Evolutionary conservation across 2,329 filamentous ascomycete species (phyloP), one percentile per base, ranked within the genome.

Genomic region (Keithomyces neogunnii): DNA sequence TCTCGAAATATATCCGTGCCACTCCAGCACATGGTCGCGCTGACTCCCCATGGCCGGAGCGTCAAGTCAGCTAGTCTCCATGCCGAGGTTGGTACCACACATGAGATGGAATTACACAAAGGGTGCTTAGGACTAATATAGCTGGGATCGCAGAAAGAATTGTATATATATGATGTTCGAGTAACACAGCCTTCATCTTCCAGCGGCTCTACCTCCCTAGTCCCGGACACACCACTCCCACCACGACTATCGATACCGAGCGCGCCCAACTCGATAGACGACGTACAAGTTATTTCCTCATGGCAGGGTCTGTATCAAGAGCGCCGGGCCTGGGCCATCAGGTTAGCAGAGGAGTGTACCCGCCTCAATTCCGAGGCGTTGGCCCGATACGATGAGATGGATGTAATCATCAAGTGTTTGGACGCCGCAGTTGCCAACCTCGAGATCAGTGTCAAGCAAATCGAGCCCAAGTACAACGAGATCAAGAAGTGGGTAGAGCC

Each of bases 131-230:
- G 36, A 30, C 38, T 42, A n/a, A 30, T 51, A 6, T 26, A 8
- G 19, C 26, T 4, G 6, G 3, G 3, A 32, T 10, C 39, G 8
- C 39, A 95, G 86, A 88, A 82, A 58, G 90, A 97, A 66, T 84
- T 99, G 52, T 97, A 88, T 66, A 82, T 97, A 49, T 99, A 95
- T 69, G 90, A 96, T 68, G 86, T 90, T 55, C 83, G 85, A 59
- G 82, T 86, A 60, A 82, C 86, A 57, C 77, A 85, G 57, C 68
- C 81, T 48, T 70, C 76, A 47, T 73, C 78, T 48, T 61, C 76
- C 6, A 69, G 68, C 38, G 65, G 69, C 45, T 63, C 72, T 5
- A 67, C 73, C 19, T 69, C 69, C 19, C 66, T 74, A 50, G 65
- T 75, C 54, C 69, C 71, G 60, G 76, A 82, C 51, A 60, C 74